Base-by-base conservation (phyloP, 2,329 filamentous ascomycete species). In the Emmonsia crescens region DNA sequence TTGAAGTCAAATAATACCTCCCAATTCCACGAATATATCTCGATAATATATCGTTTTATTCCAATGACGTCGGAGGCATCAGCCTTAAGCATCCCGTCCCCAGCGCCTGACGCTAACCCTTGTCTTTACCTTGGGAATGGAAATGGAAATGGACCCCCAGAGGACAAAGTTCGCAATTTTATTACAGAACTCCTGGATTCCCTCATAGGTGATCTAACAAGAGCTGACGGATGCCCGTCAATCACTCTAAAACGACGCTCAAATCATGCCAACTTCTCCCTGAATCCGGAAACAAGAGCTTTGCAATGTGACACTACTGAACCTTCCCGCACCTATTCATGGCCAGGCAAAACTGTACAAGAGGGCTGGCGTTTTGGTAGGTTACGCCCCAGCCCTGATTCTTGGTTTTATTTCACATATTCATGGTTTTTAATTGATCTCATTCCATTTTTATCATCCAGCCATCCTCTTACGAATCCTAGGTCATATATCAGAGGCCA, bases 351-450 rank as follows among this genome's bases (percentile, higher is more conserved):
- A 62, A 81, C 75, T 58, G 73, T 73, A 3, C 75, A 80, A 61
- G 84, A 86, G 69, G 82, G 83, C 16, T 84, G 83, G 82, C 80
- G 79, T 67, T 83, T 83, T 65, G 76, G 81, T 83, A 68, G 4
- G 52, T 57, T 31, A 12, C 33, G 5, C n/a, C 27, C 40, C 16
- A 33, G 16, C 27, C 49, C 27, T 49, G 27, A 52, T 49, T 40
- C 12, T 14, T 38, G n/a, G 16, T 31, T 44, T 2, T 33, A 54
- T 36, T 33, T 33, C 29, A 38, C 16, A 33, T 21, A 33, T 6
- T 2, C 19, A 31, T 21, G 5, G 27, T 36, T 36, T 16, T 12
- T 5, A 40, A 48, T 54, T 33, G 21, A 29, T 57, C 24, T 57
- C 38, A 44, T 44, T 46, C 55, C 12, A 27, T 40, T 27, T 42